These are phyloP conservation scores for Hygrophorus russula DNA, from an alignment of 768 basidiomycete genomes.

Conservation along the genomic window DNA sequence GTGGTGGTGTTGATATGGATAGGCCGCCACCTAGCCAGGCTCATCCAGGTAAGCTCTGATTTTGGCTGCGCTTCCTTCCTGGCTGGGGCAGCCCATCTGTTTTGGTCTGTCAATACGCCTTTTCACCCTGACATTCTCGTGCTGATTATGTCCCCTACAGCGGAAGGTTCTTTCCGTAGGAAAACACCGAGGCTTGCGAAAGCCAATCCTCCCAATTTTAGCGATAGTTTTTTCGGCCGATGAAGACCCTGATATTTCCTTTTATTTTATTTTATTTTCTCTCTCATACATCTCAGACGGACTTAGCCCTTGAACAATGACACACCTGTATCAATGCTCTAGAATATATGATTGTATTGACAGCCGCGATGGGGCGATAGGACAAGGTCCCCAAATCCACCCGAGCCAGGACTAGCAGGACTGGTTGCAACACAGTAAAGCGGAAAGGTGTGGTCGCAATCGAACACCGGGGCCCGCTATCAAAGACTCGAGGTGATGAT, in stretches of 20 bases:
- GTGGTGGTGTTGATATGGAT: slow-evolving; percentile 17
- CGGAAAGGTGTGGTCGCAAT: too few species aligned
- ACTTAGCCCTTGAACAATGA: too few species aligned
- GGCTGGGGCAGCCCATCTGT: slow-evolving; percentile 8
- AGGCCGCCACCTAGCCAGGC: slow-evolving; percentile 27
- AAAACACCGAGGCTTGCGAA: slow-evolving; percentile 25
- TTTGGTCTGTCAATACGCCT: not conserved
- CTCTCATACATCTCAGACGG: not conserved
- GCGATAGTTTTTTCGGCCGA: not conserved
- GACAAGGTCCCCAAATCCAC: too few species aligned
- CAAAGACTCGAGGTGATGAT: too few species aligned
- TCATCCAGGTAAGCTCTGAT: slow-evolving; percentile 36
- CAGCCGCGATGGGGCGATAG: too few species aligned
- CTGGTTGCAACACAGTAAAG: too few species aligned
- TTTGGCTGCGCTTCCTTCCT: slow-evolving; percentile 10
- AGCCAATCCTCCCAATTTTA: not conserved
- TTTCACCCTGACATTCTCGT: not conserved
- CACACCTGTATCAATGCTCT: too few species aligned
- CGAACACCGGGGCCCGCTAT: too few species aligned
- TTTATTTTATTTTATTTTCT: too few species aligned
- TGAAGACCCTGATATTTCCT: not conserved
- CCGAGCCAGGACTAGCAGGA: too few species aligned
- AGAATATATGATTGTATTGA: too few species aligned
- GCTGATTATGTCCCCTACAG: slow-evolving; percentile 15
- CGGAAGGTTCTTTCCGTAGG: slow-evolving; percentile 31